Base-by-base conservation (phyloP, 2,329 filamentous ascomycete species). In the Iodosphaeria phyllophila region DNA sequence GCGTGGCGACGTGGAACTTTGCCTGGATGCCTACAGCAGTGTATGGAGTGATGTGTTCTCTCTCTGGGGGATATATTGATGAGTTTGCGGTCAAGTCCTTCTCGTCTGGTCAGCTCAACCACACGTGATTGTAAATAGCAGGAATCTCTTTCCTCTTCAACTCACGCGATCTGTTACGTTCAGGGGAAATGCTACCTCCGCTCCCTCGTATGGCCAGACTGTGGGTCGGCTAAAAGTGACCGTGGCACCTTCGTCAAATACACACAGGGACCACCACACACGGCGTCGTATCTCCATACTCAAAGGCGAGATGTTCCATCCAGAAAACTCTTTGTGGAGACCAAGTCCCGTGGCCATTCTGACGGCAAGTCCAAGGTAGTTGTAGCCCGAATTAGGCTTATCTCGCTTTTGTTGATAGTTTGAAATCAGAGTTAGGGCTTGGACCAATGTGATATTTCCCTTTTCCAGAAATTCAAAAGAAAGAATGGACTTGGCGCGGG, bases 311-410 rank as follows among this genome's bases (percentile, higher is more conserved):
- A 48, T 50, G 16, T 42, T 39, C 40, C 40, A 44, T 6, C 35
- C 38, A 6, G 37, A 41, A 18, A 51, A 44, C 27, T 60, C 56
- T 13, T 51, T 50, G 31, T 62, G 57, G 4, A 63, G 42, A 0
- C 58, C 57, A 4, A 63, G 36, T 0, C 56, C 54, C 24, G 60
- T 51, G 8, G 54, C 57, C 46, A 60, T 52, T n/a, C 56, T 43
- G 16, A 56, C 45, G 5, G 56, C 58, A 9, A 60, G 44, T 2
- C 56, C 56, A 17, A 58, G 47, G 22, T 54, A 56, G 32, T 60
- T 61, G 32, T 57, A 61, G 1, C 56, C 56, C 0, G 56, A 57
- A 30, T 63, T 63, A 4, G 58, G 57, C 18, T 54, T 50, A 34
- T 62, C 52, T 16, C 53, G 43, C 34, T 61, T 62, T 33, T 61